phyloP scores from a whole-genome alignment of 192 early-diverging fungal genomes.

The Backusella psychrophila region DNA sequence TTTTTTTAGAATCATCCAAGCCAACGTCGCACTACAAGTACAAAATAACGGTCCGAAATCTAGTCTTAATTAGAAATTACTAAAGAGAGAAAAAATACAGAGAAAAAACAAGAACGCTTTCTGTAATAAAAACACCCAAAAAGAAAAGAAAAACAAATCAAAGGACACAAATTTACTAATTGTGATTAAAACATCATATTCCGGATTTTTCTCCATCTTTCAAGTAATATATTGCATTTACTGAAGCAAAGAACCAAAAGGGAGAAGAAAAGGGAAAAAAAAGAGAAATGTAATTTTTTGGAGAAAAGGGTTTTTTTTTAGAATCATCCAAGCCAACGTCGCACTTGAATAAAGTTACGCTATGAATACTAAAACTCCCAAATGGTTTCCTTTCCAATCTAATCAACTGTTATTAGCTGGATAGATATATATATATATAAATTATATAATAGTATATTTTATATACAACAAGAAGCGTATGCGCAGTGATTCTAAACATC shows the following conservation, averaged over 20 bases:
- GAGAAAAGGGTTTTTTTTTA: neutral
- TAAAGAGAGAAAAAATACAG: neutral
- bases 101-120: neutral
- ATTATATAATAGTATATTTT: neutral
- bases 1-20: too few species aligned
- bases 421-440: neutral
- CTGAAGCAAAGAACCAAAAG: neutral
- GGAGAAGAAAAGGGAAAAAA: neutral
- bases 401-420: neutral
- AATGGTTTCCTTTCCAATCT: neutral
- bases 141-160: neutral
- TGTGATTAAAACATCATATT: neutral
- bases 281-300: neutral
- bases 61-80: neutral
- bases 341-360: too few species aligned
- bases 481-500: neutral
- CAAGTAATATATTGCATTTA: neutral
- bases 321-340: neutral
- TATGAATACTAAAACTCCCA: neutral
- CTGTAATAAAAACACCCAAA: too few species aligned
- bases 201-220: neutral
- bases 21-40: conserved; percentile 4
- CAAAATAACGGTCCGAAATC: neutral
- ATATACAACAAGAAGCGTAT: neutral
- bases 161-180: neutral